Evolutionary conservation across 352 stramenopile species (phyloP), one percentile per base, ranked within the genome.

Genomic region (Globisporangium lucens): DNA sequence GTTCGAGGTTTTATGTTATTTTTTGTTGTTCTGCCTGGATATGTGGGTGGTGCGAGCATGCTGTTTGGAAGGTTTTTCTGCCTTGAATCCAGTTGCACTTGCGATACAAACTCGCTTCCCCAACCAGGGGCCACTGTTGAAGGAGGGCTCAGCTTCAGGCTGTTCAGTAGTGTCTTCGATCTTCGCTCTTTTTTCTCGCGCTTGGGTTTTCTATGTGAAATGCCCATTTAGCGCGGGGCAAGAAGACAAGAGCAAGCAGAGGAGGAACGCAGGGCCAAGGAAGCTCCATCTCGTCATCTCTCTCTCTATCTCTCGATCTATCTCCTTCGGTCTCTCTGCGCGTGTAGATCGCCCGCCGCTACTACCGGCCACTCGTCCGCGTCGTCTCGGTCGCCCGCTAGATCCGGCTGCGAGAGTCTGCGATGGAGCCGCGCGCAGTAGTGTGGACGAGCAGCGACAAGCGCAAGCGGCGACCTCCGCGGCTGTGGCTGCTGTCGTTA

Each of bases 391-490:
- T 33, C 30, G 43, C 22, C 17, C 33, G 55, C 30, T 20, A 46
- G 33, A 62, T 36, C 22, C 30, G 13, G n/a, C 13, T n/a, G n/a
- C 29, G 61, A 66, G 36, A 55, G 47, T 30, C 61, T 59, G 46
- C n/a, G 46, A 65, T 69, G 41, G 22, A 69, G 49, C 49, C 61
- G 33, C 61, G 61, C 33, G 49, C 49, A 4, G 47, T 38, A 56
- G 56, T 41, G 35, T 69, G 63, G 63, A 64, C 63, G 63, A 69
- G 63, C 63, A 69, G 63, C n/a, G 63, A 69, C 63, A 69, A 69
- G 63, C 63, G 63, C 55, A 69, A 64, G 43, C 56, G 63, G 43
- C 53, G 63, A 53, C 55, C 49, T n/a, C 35, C 43, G n/a, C 53
- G 24, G 24, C 13, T 47, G 27, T 8, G 61, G 30, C 17, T 36